Evolutionary conservation across 768 basidiomycete genomes (phyloP).

Genomic region (Mycena filopes): DNA sequence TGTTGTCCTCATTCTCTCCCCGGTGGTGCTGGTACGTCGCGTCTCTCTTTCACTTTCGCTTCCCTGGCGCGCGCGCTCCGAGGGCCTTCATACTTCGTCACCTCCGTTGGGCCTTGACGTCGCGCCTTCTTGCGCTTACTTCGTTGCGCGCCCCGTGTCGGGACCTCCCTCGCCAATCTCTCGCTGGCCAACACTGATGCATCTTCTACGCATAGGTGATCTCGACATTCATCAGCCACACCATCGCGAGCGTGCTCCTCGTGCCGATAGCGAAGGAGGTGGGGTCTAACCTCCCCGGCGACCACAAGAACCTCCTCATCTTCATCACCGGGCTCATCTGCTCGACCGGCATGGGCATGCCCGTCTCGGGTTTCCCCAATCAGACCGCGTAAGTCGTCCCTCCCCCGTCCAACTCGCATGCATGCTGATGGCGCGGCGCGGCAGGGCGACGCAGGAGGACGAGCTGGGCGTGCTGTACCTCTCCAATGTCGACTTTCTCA

Average conservation of each 20-base stretch:
- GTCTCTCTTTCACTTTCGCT: slow-evolving; percentile 32
- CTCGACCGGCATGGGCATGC: slow-evolving; percentile 97
- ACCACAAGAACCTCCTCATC: slow-evolving; percentile 85
- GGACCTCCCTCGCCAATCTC: too few species aligned
- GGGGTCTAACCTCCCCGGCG: slow-evolving; percentile 76
- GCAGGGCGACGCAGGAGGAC: slow-evolving; percentile 91
- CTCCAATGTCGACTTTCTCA: slow-evolving; percentile 87
- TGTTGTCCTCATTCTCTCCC: slow-evolving; percentile 77
- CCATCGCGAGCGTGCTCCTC: slow-evolving; percentile 95
- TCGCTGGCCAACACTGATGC: too few species aligned
- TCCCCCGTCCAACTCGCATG: neutral
- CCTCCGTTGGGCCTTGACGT: too few species aligned
- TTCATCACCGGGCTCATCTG: slow-evolving; percentile 95
- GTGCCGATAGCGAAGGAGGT: slow-evolving; percentile 96
- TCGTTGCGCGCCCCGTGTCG: too few species aligned
- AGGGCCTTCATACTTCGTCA: too few species aligned
- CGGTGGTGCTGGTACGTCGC: slow-evolving; percentile 71
- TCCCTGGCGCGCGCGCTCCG: too few species aligned
- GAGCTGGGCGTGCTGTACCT: slow-evolving; percentile 93
- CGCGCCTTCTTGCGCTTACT: too few species aligned
- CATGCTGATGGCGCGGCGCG: slow-evolving; percentile 6
- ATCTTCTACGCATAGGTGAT: slow-evolving; percentile 60
- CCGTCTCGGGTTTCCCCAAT: slow-evolving; percentile 99
- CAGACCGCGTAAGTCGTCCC: slow-evolving; percentile 85
- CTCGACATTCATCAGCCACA: slow-evolving; percentile 97